Base-by-base conservation (phyloP, 2,329 filamentous ascomycete genomes). In the Neophaeococcomyces aloes region DNA sequence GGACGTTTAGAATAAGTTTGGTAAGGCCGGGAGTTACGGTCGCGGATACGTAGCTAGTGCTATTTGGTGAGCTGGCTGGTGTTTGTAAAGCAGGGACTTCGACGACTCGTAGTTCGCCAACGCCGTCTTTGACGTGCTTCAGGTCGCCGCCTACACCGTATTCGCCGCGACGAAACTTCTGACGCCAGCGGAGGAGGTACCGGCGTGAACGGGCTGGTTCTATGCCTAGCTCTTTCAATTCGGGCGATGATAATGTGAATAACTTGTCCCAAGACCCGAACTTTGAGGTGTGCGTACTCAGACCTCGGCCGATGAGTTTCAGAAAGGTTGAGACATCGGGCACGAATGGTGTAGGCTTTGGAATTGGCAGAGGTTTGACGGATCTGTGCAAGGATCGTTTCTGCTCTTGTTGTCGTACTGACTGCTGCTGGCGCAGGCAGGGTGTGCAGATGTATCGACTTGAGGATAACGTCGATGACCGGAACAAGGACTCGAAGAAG, bases 261-360 rank as follows among this genome's bases (percentile, higher is more conserved):
- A 98, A 78, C 4, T 85, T 77, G 42, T 91, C 83, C 91, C 91
- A 96, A 8, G 83, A 81, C 2, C 84, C 79, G 56, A 98, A 86
- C 65, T 96, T 96, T 65, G 77, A 72, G 38, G 83, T 76, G 68
- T 95, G 86, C 59, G 83, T 78, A 58, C 75, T 79, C 56, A 95
- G 78, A 56, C 81, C 81, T 51, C 91, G 88, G 55, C 91, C 91
- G 65, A 96, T 95, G 47, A 95, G 72, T 29, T 76, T 86, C 50
- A 96, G 80, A 65, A 98, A 94, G 13, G 88, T 91, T 55, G 74
- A 61, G 31, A 86, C 49, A 18, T 55, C 53, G 11, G 53, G 53
- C 14, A 55, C 53, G 15, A 53, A 55, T 1, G 86, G 85, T 29
- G 83, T 94, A 1, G 87, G 83, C 18, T 71, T 59, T 2, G 88